A percentile compares a stretch with the other conserved stretches of the same genome.
Evolutionary conservation across 176 grass and related monocot species (phyloP).

Genomic region (Eleusine coracana): DNA sequence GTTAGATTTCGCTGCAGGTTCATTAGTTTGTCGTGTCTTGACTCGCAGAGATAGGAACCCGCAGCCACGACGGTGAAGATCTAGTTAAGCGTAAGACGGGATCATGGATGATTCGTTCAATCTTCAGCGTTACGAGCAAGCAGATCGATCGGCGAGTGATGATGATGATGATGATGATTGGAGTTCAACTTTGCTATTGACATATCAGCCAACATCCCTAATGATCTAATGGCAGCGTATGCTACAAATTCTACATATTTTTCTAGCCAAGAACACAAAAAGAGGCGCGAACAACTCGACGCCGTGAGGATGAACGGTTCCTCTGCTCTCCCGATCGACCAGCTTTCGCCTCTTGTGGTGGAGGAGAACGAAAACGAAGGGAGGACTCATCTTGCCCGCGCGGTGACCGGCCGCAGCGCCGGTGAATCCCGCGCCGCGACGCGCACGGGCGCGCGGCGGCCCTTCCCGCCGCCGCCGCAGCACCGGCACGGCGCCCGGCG

Average conservation of each 20-base stretch:
- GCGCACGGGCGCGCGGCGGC: slow-evolving; percentile 57
- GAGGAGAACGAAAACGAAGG: no score
- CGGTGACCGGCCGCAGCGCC: background rate
- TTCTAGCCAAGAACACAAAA: background rate
- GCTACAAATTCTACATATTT: background rate
- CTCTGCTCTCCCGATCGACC: no score
- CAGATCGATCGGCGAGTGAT: no score
- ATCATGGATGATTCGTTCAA: no score
- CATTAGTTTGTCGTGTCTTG: background rate
- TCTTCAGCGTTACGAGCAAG: no score
- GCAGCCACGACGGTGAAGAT: background rate
- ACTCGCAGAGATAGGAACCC: background rate
- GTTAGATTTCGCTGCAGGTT: background rate
- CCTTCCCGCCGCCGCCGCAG: slow-evolving; percentile 81
- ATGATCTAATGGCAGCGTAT: no score
- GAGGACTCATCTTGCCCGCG: no score
- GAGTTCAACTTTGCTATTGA: background rate
- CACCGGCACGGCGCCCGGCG: slow-evolving; percentile 62
- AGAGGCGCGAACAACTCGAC: background rate
- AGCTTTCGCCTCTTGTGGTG: no score
- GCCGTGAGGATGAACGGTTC: background rate
- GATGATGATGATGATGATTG: no score
- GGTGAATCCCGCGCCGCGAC: background rate
- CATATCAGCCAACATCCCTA: background rate
- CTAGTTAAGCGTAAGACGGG: no score